These are phyloP conservation scores for Xylaria sp. DNA, from an alignment of 2,329 filamentous ascomycete species.

Conservation along the genomic window DNA sequence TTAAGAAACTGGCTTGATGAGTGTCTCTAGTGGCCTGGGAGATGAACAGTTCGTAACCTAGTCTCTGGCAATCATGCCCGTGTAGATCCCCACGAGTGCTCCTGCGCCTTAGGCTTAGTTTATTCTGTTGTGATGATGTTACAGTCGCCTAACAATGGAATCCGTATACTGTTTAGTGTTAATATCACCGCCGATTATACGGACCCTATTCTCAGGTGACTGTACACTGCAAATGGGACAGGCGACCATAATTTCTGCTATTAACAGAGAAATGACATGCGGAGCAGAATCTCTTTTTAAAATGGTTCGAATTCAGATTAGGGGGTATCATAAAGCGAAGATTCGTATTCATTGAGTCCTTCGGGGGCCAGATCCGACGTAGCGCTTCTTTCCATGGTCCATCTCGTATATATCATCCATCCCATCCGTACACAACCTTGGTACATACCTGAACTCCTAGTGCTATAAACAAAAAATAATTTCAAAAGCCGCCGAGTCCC, in stretches of 20 bases:
- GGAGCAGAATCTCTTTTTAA: background rate
- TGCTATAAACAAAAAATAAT: background rate
- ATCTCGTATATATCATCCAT: slow-evolving; percentile 4
- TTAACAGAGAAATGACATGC: too few species aligned
- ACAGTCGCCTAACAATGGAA: too few species aligned
- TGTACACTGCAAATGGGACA: too few species aligned
- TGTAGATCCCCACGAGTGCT: too few species aligned
- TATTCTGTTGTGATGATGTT: too few species aligned
- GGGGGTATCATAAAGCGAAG: slow-evolving; percentile 24
- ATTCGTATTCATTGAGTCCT: slow-evolving; percentile 2
- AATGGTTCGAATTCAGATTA: background rate
- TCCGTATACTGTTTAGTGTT: too few species aligned
- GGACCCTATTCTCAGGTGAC: too few species aligned
- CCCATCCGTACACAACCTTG: background rate
- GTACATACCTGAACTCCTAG: background rate
- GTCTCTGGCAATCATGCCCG: too few species aligned
- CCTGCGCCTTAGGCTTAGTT: too few species aligned
- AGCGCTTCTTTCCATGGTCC: background rate
- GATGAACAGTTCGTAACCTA: background rate
- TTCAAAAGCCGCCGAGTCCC: too few species aligned
- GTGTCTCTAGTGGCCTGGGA: background rate
- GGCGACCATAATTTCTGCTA: too few species aligned
- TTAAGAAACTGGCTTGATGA: background rate
- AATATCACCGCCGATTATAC: too few species aligned
- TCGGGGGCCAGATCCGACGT: background rate